Evolutionary conservation across 148 eudicot species (phyloP), one percentile per base, ranked within the genome.

Genomic region (Chenopodium album): DNA sequence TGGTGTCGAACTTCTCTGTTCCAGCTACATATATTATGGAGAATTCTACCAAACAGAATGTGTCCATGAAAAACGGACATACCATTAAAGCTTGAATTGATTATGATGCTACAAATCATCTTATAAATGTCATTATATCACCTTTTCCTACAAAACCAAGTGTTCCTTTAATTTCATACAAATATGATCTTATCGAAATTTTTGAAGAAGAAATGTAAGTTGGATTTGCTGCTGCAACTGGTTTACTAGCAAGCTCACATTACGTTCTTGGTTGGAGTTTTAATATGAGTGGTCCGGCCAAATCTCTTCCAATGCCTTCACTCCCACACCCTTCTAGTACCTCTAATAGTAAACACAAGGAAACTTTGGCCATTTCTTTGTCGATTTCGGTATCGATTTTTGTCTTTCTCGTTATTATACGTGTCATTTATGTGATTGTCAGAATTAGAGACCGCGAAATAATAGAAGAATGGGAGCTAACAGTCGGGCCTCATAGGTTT

Each of bases 391-490:
- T 78, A 9, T 23, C 78, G 2, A 23, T 78, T 14, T 78, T 72
- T 34, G 23, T 83, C 5, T 22, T 78, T 19, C 7, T 78, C 4
- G 6, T 73, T 31, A 29, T 78, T 26, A 9, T 78, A 23, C 14
- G 71, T 8, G 78, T 59, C 4, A 2, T 86, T 4, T 88, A 85
- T 73, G 7, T 79, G 10, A 23, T 32, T 0, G 26, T 72, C 77
- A 82, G 78, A 71, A 47, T 79, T 10, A 87, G 81, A 64, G 83
- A 85, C 29, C 64, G 69, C 19, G 93, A 91, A 1, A 71, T 82
- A 17, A 66, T 89, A 4, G 89, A 91, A 66, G 81, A 67, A 13
- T 91, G 93, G 93, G 93, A 91, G 81, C 78, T 85, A 11, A 82
- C 85, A 1, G 22, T 79, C 20, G 91, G 93, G 3, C 86, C 86